Base-by-base conservation (phyloP, 179 eudicot species). In the Silene coronaria region DNA sequence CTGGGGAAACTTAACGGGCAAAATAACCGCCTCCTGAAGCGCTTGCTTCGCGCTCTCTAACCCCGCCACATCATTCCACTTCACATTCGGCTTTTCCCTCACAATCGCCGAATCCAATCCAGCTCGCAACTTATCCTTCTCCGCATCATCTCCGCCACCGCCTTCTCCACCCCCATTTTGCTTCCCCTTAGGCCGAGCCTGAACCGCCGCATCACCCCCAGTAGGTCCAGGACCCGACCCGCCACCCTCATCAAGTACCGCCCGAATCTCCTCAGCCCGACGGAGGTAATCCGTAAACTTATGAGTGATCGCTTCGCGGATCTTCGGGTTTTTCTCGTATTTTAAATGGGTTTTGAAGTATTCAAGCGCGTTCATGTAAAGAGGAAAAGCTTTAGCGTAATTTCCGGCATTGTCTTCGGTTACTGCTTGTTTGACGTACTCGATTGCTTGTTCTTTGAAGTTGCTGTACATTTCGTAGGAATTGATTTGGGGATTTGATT, bases 21-120 rank as follows among this genome's bases (percentile, higher is more conserved):
- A 80, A 17, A 95, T 95, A 57, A 95, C 99, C 1, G 99, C 99
- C 79, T 95, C 99, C 84, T 95, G 99, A 81, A 95, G 79, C 9
- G 99, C 91, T 83, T 95, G 99, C 81, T 95, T 95, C 0, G 97
- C 99, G 62, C 97, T 91, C 81, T 95, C 99, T 74, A 95, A 81
- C 21, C 99, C 99, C 32, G 99, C 97, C 5, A 95, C 99, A 76
- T 95, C 97, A 70, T 72, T 93, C 99, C 99, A 95, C 89, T 93
- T 92, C 16, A 95, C 88, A 81, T 95, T 95, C 8, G 99, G 99
- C 82, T 95, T 95, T 81, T 95, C 99, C 79, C 97, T 82, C 11
- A 95, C 75, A 30, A 95, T 95, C 48, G 99, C 99, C 23, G 93
- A 89, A 64, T 93, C 83, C 81, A 95, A 74, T 66, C 99, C 99